Conservation (phyloP, 2,329 filamentous ascomycete species). For the Aplosporella prunicola region DNA sequence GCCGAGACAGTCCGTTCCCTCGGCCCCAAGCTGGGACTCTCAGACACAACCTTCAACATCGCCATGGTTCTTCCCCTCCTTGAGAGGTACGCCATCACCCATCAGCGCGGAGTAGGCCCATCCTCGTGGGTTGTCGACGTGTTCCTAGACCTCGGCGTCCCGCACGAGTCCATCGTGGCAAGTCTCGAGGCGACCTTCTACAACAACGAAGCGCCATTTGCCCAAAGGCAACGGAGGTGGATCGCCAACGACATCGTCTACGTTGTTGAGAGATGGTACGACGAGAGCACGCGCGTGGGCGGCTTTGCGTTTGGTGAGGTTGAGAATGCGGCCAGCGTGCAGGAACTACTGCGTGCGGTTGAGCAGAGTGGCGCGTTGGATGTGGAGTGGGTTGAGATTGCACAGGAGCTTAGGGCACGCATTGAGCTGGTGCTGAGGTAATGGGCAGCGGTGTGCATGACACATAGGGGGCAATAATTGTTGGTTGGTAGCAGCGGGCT, state of each 20-base stretch:
- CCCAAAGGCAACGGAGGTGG: slow-evolving; percentile 45
- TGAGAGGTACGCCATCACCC: slow-evolving; percentile 45
- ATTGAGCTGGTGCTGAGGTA: slow-evolving; percentile 9
- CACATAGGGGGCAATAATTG: too few species aligned
- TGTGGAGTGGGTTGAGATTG: slow-evolving; percentile 25
- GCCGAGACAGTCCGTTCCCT: slow-evolving; percentile 50
- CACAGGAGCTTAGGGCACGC: slow-evolving; percentile 9
- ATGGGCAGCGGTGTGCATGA: neutral
- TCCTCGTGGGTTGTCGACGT: slow-evolving; percentile 55
- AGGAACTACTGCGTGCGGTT: slow-evolving; percentile 31
- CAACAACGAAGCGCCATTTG: slow-evolving; percentile 56
- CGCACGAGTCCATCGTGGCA: slow-evolving; percentile 51
- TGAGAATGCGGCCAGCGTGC: slow-evolving; percentile 41
- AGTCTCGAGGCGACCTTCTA: slow-evolving; percentile 60
- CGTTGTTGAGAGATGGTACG: slow-evolving; percentile 51
- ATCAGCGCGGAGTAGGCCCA: slow-evolving; percentile 39
- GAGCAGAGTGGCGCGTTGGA: slow-evolving; percentile 34
- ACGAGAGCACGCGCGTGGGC: slow-evolving; percentile 45
- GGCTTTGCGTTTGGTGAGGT: slow-evolving; percentile 51
- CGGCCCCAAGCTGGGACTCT: slow-evolving; percentile 46
- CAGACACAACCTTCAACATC: slow-evolving; percentile 48
- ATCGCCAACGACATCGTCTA: slow-evolving; percentile 55
- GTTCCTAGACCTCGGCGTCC: slow-evolving; percentile 53
- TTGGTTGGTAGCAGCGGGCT: too few species aligned
- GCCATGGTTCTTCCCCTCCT: slow-evolving; percentile 46